Base-by-base conservation (phyloP, 1,284 basidiomycete species). In the Sanghuangporus baumii region DNA sequence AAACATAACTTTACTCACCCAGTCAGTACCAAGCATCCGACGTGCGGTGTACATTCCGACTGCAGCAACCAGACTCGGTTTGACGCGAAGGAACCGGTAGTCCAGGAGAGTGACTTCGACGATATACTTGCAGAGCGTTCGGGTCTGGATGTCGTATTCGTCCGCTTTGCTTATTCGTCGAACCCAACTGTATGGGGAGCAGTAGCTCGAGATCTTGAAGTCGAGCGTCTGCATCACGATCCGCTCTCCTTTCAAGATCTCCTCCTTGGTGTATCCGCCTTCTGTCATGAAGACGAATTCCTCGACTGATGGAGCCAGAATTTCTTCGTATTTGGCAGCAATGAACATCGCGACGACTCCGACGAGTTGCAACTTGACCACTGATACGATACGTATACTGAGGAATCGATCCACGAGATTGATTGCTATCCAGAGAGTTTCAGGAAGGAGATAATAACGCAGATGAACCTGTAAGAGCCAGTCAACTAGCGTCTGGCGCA, bases 141-240 rank as follows among this genome's bases (percentile, higher is more conserved):
- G 82, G 6, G 96, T 99, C 75, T 98, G 96, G 70, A 99, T 90
- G 74, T 99, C 95, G 74, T 99, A 99, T 76, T 98, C 93, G 78
- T 99, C 97, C 34, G 97, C 97, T 76, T 96, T 98, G 80, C 93
- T 96, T 75, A 99, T 99, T 71, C 91, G 89, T 67, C 97, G 88
- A 80, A 99, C 95, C 97, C 97, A 99, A 73, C 93, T 96, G 79
- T 99, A 99, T 1, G 97, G 97, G 55, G 96, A 97, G 79, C 97
- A 99, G 79, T 99, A 99, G 63, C 94, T 88, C 62, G 96, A 98
- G 72, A 99, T 75, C 75, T 91, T 89, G 79, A 98, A 99, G 67
- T 98, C 94, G 63, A 99, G 86, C 47, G 94, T 94, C 76, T 92
- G 88, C 63, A 97, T 80, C 71, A 99, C 89, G 73, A 99, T 98